phyloP scores from a whole-genome alignment of 768 basidiomycete genomes.

The Tephrocybe rancida region DNA sequence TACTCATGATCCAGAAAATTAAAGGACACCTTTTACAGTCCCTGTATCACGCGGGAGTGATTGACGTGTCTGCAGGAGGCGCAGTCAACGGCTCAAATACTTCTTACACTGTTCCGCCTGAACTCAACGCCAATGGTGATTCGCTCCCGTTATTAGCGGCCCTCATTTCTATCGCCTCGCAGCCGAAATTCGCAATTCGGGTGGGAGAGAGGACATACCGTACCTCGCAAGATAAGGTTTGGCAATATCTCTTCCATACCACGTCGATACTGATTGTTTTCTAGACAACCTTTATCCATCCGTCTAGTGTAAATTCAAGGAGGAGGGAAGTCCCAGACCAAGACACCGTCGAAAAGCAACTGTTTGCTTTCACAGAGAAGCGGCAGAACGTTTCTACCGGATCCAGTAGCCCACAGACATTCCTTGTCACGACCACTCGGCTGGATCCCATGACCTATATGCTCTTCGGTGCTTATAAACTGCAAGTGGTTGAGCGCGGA shows the following conservation, averaged over 20 bases:
- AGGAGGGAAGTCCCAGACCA: constrained; percentile 44
- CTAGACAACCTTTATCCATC: constrained; percentile 79
- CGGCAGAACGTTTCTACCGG: constrained; percentile 67
- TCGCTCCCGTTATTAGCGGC: constrained; percentile 80
- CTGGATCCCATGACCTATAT: constrained; percentile 89
- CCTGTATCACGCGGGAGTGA: constrained; percentile 78
- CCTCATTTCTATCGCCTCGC: constrained; percentile 81
- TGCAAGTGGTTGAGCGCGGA: constrained; percentile 69
- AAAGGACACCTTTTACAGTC: constrained; percentile 77
- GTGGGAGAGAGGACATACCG: constrained; percentile 67
- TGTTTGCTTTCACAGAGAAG: constrained; percentile 86
- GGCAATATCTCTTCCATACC: constrained; percentile 14
- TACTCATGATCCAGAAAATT: constrained; percentile 80
- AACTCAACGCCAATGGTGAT: constrained; percentile 72
- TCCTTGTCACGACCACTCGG: constrained; percentile 78
- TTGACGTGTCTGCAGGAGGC: constrained; percentile 79
- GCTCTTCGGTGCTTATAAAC: constrained; percentile 85
- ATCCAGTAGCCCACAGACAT: constrained; percentile 56
- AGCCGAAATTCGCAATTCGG: constrained; percentile 89
- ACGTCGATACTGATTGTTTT: constrained; percentile 7
- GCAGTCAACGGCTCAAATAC: constrained; percentile 34
- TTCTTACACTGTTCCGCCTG: constrained; percentile 54
- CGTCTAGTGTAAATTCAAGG: constrained; percentile 82
- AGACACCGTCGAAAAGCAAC: constrained; percentile 59
- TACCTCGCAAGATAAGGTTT: constrained; percentile 84